Evolutionary conservation across 192 early-diverging fungal genomes (phyloP).

Genomic region (Linnemannia elongata): DNA sequence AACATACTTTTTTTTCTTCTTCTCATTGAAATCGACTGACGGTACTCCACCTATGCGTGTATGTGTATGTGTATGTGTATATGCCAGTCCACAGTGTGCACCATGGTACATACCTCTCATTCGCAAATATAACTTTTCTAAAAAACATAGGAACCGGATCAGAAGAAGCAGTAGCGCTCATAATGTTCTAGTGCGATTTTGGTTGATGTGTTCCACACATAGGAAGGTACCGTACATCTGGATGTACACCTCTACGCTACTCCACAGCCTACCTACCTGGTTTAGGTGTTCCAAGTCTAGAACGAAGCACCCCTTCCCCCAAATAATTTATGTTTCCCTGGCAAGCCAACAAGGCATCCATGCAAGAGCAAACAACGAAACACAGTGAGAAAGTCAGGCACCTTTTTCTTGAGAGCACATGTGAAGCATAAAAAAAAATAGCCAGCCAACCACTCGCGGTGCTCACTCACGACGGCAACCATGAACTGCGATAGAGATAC

Average conservation of each 20-base stretch:
- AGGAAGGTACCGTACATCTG: background rate
- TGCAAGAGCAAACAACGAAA: background rate
- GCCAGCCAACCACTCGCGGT: too few relatives aligned
- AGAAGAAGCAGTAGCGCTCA: background rate
- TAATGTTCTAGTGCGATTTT: background rate
- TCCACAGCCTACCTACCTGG: background rate
- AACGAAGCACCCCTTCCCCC: background rate
- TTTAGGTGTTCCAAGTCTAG: background rate
- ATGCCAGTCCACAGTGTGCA: background rate
- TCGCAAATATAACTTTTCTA: background rate
- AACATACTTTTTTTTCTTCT: background rate
- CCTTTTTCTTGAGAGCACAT: background rate
- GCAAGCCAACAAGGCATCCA: too few relatives aligned
- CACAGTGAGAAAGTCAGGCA: background rate
- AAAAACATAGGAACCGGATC: too few relatives aligned
- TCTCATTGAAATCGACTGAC: background rate
- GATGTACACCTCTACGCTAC: background rate
- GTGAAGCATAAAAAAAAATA: background rate
- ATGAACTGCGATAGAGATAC: too few relatives aligned
- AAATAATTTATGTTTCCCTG: background rate
- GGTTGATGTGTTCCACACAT: background rate
- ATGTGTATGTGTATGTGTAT: too few relatives aligned
- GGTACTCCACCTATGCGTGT: background rate
- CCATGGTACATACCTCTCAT: background rate
- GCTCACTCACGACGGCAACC: too few relatives aligned